phyloP scores from a whole-genome alignment of 179 eudicot species.

The Silene vulgaris region DNA sequence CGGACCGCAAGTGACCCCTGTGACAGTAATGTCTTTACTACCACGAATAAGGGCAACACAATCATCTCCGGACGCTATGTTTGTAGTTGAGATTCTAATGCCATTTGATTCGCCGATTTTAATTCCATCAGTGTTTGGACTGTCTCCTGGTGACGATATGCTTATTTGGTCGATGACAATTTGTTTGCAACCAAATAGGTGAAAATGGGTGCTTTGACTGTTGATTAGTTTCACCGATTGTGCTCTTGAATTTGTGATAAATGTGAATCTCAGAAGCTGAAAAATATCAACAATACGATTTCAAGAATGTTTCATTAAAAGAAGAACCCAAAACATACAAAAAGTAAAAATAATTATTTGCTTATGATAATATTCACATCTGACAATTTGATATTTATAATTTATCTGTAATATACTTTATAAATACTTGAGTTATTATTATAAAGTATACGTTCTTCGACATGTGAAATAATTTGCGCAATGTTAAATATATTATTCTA shows the following conservation, averaged over 20 bases:
- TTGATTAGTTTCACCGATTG: constrained; percentile 35
- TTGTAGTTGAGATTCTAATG: constrained; percentile 27
- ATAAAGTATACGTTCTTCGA: too few relatives aligned
- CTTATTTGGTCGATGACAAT: constrained; percentile 24
- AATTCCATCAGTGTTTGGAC: constrained; percentile 81
- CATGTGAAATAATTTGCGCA: too few relatives aligned
- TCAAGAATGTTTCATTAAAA: too few relatives aligned
- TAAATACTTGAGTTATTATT: too few relatives aligned
- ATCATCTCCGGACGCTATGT: constrained; percentile 65
- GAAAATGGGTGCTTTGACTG: constrained; percentile 54
- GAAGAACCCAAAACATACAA: too few relatives aligned
- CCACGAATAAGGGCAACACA: constrained; percentile 53
- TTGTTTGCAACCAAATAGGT: constrained; percentile 44
- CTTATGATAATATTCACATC: too few relatives aligned
- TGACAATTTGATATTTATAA: too few relatives aligned
- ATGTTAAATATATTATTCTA: too few relatives aligned
- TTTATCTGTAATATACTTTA: too few relatives aligned
- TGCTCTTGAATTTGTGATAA: constrained; percentile 40
- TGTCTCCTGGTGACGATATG: constrained; percentile 40
- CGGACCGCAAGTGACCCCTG: constrained; percentile 52
- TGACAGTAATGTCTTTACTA: constrained; percentile 31
- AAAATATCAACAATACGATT: constrained; percentile 9
- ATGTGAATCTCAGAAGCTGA: constrained; percentile 53
- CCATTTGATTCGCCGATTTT: constrained; percentile 34
- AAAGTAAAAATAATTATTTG: too few relatives aligned